These are phyloP conservation scores for Globisporangium radiosum DNA, from an alignment of 352 stramenopile species.

Conservation along the genomic window DNA sequence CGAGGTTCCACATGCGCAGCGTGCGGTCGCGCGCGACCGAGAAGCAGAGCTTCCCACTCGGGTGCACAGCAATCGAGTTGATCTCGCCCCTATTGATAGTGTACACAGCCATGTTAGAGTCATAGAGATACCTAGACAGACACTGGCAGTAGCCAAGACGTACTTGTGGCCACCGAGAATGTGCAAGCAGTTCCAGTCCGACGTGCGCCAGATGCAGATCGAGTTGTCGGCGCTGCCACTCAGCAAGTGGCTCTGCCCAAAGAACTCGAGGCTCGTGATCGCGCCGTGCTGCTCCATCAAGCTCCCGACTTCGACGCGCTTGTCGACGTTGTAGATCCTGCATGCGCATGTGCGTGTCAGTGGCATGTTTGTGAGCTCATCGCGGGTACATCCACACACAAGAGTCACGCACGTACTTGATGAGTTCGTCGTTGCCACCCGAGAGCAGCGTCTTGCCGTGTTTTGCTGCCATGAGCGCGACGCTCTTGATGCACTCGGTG, in stretches of 20 bases:
- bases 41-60: conserved; percentile 85
- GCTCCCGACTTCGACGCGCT: conserved; percentile 80
- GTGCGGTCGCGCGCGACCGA: conserved; percentile 79
- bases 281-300: conserved; percentile 84
- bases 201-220: conserved; percentile 87
- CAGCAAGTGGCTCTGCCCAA: conserved; percentile 80
- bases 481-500: conserved; percentile 82
- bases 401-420: conserved; percentile 48
- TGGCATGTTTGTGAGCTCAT: background rate
- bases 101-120: too few relatives aligned
- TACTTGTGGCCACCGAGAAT: conserved; percentile 87
- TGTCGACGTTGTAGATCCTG: conserved; percentile 87
- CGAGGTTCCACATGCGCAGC: conserved; percentile 88
- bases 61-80: conserved; percentile 80
- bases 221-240: conserved; percentile 85
- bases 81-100: conserved; percentile 48
- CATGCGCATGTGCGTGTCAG: background rate
- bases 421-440: conserved; percentile 79
- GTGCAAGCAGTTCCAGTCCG: conserved; percentile 86
- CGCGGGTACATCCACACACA: background rate
- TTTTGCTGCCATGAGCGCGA: conserved; percentile 72
- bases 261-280: conserved; percentile 85
- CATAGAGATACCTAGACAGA: background rate
- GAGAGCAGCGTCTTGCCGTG: conserved; percentile 80
- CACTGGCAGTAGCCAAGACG: background rate